A percentile compares a stretch with the other conserved stretches of the same genome.
phyloP scores from a whole-genome alignment of 306 rosid species.

The Acmispon strigosus region DNA sequence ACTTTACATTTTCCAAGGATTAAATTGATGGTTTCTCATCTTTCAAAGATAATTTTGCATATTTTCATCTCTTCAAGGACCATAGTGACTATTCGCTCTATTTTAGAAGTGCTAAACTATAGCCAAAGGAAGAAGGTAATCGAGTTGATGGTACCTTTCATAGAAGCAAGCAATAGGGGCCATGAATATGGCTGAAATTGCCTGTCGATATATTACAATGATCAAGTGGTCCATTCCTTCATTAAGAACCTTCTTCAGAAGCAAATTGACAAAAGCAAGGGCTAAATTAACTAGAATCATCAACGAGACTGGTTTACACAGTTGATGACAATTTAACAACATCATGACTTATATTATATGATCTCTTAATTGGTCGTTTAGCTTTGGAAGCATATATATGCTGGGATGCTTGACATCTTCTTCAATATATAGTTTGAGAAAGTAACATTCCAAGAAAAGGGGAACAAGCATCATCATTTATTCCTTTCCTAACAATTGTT shows the following conservation, averaged over 20 bases:
- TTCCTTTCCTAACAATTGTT: conserved; percentile 10
- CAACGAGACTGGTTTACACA: conserved; percentile 42
- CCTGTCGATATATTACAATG: conserved; percentile 55
- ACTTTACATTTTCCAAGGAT: too few relatives aligned
- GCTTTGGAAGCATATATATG: neutral
- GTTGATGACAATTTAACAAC: conserved; percentile 15
- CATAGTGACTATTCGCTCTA: too few relatives aligned
- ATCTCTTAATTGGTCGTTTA: neutral
- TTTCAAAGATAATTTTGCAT: too few relatives aligned
- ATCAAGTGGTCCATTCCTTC: conserved; percentile 47
- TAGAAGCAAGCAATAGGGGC: conserved; percentile 59
- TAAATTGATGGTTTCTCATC: too few relatives aligned
- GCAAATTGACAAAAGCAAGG: conserved; percentile 55
- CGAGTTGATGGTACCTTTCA: conserved; percentile 37
- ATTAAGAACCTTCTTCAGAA: conserved; percentile 58
- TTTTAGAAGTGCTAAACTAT: too few relatives aligned
- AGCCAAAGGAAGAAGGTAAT: too few relatives aligned
- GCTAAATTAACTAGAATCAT: conserved; percentile 62
- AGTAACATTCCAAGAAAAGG: neutral
- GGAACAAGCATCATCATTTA: conserved; percentile 9
- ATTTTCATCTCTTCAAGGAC: too few relatives aligned
- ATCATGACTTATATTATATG: neutral
- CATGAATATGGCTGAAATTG: conserved; percentile 48
- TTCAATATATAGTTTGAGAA: conserved; percentile 32
- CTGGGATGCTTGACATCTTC: neutral